Base-by-base conservation (phyloP, 345 rosid species). In the Salix brachista region DNA sequence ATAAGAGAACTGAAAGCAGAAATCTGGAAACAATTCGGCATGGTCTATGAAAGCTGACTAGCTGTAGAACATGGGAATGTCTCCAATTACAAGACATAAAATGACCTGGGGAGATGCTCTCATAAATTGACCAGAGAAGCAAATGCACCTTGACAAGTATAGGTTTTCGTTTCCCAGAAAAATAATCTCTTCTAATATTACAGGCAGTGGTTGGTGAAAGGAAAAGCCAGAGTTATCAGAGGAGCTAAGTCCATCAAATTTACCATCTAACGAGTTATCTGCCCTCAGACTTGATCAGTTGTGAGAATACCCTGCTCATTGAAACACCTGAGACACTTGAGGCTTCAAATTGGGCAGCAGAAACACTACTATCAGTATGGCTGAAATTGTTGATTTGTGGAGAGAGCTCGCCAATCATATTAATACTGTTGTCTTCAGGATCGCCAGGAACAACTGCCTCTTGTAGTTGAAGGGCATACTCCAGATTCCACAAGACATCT, bases 401-500 rank as follows among this genome's bases (percentile, higher is more conserved):
- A 73, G 90, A 86, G 73, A 91, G 86, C 73, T 92, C 90, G 1
- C 91, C 91, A 0, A 94, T 89, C 93, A 87, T 82, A 37, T 88
- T 91, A 7, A 93, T 87, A 76, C 97, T 91, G 83, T 90, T 89
- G 11, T 92, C 94, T 79, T 90, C 97, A 2, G 78, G 83, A 60
- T 88, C 94, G 3, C 90, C 90, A 12, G 75, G 93, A 64, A 84
- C 23, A 10, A 83, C 87, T 3, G 86, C 86, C 83, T 90, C 92
- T 81, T 92, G 95, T 32, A 94, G 91, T 81, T 92, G 98, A 80
- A 90, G 88, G 6, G 94, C 92, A 36, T 92, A 91, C 80, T 94
- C 97, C 67, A 94, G 88, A 81, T 92, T 94, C 98, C 98, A 92
- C 74, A 92, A 78, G 54, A 92, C 96, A 75, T 92, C 98, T 81